phyloP scores from a whole-genome alignment of 768 basidiomycete genomes.

The Suillus lakei region DNA sequence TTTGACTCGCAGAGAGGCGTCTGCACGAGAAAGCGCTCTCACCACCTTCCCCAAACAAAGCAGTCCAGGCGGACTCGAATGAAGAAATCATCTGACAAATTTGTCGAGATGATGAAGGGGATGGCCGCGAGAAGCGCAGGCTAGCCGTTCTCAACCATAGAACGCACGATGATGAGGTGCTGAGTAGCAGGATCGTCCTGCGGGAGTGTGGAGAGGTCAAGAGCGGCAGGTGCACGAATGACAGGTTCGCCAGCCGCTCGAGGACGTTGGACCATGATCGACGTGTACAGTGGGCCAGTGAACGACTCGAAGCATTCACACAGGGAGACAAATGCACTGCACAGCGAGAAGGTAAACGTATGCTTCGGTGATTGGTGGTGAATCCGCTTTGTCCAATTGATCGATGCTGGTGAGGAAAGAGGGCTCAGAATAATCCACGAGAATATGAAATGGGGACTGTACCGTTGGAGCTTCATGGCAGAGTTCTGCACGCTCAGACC shows the following conservation, averaged over 20 bases:
- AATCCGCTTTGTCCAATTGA: no score
- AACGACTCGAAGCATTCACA: no score
- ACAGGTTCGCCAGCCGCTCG: slow-evolving; percentile 64
- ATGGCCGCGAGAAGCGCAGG: slow-evolving; percentile 89
- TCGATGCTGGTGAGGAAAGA: no score
- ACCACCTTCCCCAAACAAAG: slow-evolving; percentile 83
- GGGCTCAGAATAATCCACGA: no score
- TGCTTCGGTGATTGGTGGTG: no score
- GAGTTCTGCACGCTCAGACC: no score
- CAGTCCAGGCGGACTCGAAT: slow-evolving; percentile 84
- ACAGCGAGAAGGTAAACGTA: no score
- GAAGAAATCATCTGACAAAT: slow-evolving; percentile 91
- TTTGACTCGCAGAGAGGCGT: slow-evolving; percentile 36
- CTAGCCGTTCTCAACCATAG: slow-evolving; percentile 88
- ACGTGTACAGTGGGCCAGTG: slow-evolving; percentile 74
- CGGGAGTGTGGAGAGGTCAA: slow-evolving; percentile 63
- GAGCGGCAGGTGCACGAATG: slow-evolving; percentile 72
- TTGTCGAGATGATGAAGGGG: slow-evolving; percentile 88
- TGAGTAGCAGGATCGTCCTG: slow-evolving; percentile 56
- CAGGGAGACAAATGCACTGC: no score
- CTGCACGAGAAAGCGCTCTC: slow-evolving; percentile 52
- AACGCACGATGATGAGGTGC: slow-evolving; percentile 67
- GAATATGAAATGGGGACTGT: no score
- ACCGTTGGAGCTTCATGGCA: no score
- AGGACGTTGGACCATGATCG: slow-evolving; percentile 68